Conservation (phyloP, 179 eudicot species). For the Drosera spatulata region DNA sequence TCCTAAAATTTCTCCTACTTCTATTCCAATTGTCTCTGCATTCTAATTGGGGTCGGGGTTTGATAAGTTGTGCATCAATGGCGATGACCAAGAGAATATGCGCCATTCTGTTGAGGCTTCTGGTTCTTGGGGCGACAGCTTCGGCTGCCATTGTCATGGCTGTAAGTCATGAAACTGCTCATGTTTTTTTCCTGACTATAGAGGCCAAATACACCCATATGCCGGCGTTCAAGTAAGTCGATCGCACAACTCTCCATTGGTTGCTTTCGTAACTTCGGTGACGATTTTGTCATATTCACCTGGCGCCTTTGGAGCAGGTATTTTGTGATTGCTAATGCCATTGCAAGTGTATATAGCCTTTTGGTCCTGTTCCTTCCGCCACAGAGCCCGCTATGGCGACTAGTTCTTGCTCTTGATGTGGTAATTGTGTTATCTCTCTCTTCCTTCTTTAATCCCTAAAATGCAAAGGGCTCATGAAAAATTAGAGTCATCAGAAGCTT, state of each 20-base stretch:
- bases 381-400: background rate
- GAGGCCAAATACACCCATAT: background rate
- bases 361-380: background rate
- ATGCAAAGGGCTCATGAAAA: background rate
- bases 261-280: background rate
- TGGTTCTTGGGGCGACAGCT: background rate
- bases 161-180: background rate
- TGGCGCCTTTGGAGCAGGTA: background rate
- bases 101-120: background rate
- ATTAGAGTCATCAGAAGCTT: background rate
- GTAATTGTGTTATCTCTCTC: background rate
- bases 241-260: background rate
- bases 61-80: background rate
- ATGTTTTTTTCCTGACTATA: background rate
- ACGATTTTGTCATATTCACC: background rate
- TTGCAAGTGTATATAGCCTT: slow-evolving; percentile 1
- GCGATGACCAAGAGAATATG: background rate
- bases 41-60: too few species aligned
- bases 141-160: slow-evolving; percentile 4
- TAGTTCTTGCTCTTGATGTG: background rate
- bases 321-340: background rate
- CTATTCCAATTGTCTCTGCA: too few species aligned
- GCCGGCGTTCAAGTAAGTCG: slow-evolving; percentile 1
- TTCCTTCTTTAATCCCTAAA: too few species aligned
- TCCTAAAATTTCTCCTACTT: too few species aligned